A percentile compares a stretch with the other conserved stretches of the same genome.
These are phyloP conservation scores for Barnettozyma sp. DNA, from an alignment of 805 yeast genomes.

Conservation along the genomic window DNA sequence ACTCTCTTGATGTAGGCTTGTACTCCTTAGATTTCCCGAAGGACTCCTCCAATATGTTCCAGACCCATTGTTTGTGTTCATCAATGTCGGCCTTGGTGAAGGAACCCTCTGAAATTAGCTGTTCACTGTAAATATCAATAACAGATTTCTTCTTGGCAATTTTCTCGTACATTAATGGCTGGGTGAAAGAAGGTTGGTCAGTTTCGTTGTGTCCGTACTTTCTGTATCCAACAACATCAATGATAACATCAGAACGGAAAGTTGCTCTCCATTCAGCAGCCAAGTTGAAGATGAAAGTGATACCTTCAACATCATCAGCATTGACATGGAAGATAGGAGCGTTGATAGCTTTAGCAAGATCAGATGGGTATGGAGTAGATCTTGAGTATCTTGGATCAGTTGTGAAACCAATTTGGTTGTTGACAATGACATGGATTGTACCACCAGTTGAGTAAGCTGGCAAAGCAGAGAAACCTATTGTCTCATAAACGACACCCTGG, in stretches of 20 bases:
- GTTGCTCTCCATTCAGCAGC: conserved; percentile 99
- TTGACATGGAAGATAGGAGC: conserved; percentile 99
- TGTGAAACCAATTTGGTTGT: conserved; percentile 99
- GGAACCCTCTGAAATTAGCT: conserved; percentile 78
- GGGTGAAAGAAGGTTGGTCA: conserved; percentile 98
- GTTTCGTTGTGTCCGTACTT: conserved; percentile 99
- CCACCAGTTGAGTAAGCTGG: conserved; percentile 99
- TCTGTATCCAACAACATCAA: conserved; percentile 97
- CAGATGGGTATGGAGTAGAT: conserved; percentile 97
- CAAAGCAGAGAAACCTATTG: conserved; percentile 87
- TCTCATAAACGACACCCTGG: conserved; percentile 98
- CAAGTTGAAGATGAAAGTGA: conserved; percentile 82
- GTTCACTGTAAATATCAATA: conserved; percentile 74
- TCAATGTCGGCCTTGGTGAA: conserved; percentile 86
- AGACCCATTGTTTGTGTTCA: conserved; percentile 97
- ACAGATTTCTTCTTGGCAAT: conserved; percentile 87
- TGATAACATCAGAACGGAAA: conserved; percentile 92
- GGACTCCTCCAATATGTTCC: conserved; percentile 89
- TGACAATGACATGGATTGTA: conserved; percentile 90
- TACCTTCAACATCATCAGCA: conserved; percentile 95
- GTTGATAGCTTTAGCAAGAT: conserved; percentile 91
- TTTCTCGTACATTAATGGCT: conserved; percentile 92
- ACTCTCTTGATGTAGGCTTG: conserved; percentile 86
- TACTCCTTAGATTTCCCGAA: conserved; percentile 85
- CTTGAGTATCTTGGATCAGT: conserved; percentile 97